These are phyloP conservation scores for Botrytis cinerea DNA, from an alignment of 2,329 filamentous ascomycete genomes.

Conservation along the genomic window DNA sequence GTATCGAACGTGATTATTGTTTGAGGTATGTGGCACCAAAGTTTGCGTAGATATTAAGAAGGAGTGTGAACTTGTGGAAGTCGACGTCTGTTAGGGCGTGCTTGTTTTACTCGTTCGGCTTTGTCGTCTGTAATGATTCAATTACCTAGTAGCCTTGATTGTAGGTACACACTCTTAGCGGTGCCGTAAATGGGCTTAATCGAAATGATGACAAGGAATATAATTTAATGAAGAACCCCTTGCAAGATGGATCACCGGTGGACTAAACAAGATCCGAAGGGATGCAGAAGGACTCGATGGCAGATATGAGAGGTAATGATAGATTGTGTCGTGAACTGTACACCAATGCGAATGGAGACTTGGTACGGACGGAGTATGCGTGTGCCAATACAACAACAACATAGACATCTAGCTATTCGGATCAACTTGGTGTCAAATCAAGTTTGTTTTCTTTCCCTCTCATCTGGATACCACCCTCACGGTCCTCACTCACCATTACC, in stretches of 20 bases:
- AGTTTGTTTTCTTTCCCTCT: conserved; percentile 1
- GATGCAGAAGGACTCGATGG: background rate
- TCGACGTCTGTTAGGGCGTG: background rate
- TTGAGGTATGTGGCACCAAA: background rate
- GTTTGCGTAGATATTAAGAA: background rate
- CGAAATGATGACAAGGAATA: conserved; percentile 21
- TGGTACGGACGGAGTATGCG: background rate
- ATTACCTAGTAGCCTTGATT: background rate
- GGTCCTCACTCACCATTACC: background rate
- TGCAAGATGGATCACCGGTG: background rate
- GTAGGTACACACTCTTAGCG: conserved; percentile 3
- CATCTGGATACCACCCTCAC: background rate
- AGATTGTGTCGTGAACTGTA: background rate
- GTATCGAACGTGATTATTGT: background rate
- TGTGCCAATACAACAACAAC: too few species aligned
- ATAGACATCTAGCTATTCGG: background rate
- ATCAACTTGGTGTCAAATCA: background rate
- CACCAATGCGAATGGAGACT: background rate
- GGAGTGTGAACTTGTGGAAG: background rate
- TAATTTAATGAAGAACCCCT: conserved; percentile 12
- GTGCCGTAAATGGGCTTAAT: background rate
- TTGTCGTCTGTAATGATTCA: background rate
- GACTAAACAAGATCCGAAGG: background rate
- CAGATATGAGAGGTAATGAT: background rate
- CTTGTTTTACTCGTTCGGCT: conserved; percentile 10